Evolutionary conservation across 441 rosid genomes (phyloP), one percentile per base, ranked within the genome.

Genomic region (Rhodomyrtus psidioides): DNA sequence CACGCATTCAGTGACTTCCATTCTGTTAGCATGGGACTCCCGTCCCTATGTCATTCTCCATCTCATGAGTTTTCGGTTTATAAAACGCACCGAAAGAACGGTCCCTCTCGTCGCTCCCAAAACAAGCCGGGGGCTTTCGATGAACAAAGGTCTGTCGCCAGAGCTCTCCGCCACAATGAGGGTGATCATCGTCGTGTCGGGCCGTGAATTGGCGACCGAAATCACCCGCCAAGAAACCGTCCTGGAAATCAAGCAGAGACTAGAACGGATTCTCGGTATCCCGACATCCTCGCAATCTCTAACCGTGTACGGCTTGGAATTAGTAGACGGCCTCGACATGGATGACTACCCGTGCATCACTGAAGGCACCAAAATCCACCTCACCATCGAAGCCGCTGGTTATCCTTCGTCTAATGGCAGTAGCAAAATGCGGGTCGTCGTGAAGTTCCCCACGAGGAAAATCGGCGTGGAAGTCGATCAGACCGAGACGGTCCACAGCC

Each of bases 251-350:
- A 93, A 94, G 90, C 89, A 83, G 74, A 91, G 89, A 27, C 83
- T 92, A 75, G 92, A 92, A 84, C 89, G 86, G 27, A 59, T 92
- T 28, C 92, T 93, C 23, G 91, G 93, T 24, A 85, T 94, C 46
- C 95, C 97, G n/a, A 42, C 88, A 4, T 44, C 90, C 84, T 87
- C 93, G 75, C 94, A 95, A 81, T 89, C 91, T 26, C 97, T 96
- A 12, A 82, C 94, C 4, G 93, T 95, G 4, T 92, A 55, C 12
- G 95, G 94, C 51, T 95, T 98, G 98, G 98, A 96, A 62, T 91
- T 95, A 9, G 70, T 95, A 7, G 98, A 96, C 84, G 98, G 96
- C 44, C 92, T 96, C 2, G 99, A 95, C 91, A 92, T 96, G 90
- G 98, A 93, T 81, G 96, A 95, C 85, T 95, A 95, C 70, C 98